A percentile compares a stretch with the other conserved stretches of the same genome.
phyloP scores from a whole-genome alignment of 2,329 filamentous ascomycete species.

The Tolypocladium nubicola region DNA sequence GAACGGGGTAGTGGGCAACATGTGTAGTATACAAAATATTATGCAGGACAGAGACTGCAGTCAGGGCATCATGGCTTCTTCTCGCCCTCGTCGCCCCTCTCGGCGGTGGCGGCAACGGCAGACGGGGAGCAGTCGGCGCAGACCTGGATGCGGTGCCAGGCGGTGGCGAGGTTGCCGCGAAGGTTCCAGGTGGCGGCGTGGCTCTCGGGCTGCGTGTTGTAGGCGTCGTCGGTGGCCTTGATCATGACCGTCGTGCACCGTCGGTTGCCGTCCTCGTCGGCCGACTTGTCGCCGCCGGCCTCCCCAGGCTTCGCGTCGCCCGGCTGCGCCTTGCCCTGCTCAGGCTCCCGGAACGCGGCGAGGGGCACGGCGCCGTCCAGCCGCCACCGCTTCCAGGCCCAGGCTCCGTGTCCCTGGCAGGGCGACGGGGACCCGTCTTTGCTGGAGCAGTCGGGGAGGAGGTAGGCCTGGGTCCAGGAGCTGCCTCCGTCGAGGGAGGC shows the following conservation, averaged over 20 bases:
- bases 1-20: background rate
- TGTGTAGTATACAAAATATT: background rate
- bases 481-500: conserved; percentile 52
- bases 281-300: background rate
- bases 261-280: conserved; percentile 11
- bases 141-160: conserved; percentile 49
- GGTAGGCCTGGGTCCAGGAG: conserved; percentile 52
- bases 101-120: background rate
- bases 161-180: conserved; percentile 54
- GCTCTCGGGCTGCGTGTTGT: conserved; percentile 55
- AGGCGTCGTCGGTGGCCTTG: conserved; percentile 55
- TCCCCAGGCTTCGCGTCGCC: conserved; percentile 1
- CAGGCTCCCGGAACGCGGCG: conserved; percentile 11
- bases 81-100: background rate
- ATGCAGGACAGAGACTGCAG: background rate
- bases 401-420: conserved; percentile 36
- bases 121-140: conserved; percentile 19
- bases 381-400: conserved; percentile 58
- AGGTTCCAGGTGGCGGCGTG: conserved; percentile 52
- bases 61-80: background rate
- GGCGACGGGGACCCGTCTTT: conserved; percentile 14
- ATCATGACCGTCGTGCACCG: conserved; percentile 44
- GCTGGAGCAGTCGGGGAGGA: conserved; percentile 38
- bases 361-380: conserved; percentile 37
- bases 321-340: background rate